Evolutionary conservation across 1,284 basidiomycete genomes (phyloP), one percentile per base, ranked within the genome.

Genomic region (Apiotrichum brassicae): DNA sequence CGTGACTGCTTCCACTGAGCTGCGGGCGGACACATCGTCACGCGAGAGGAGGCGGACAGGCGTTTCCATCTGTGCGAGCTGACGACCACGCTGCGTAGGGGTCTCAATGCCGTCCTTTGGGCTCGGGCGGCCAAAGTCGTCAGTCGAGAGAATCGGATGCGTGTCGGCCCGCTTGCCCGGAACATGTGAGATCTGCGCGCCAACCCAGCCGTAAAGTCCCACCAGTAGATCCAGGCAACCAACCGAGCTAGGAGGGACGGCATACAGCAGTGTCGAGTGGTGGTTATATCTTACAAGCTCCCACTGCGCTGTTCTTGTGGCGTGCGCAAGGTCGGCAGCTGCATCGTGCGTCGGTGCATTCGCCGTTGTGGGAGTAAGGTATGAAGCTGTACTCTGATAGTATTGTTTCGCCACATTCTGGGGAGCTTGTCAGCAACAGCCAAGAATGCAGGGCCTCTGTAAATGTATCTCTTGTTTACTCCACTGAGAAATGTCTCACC

Each of bases 261-360:
- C 63, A 51, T 68, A 70, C 3, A 74, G 61, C 25, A 72, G 46
- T 2, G 65, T 65, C 20, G 71, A 73, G 46, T 74, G 71, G 47
- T 70, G 64, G 22, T 62, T 65, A 49, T 70, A 73, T 26, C 68
- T 48, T 6, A 61, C 54, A 7, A 73, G 53, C 38, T 72, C 69
- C 55, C 66, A 72, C 50, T 70, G 64, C 4, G 72, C 66, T 24
- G 60, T 49, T 16, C 68, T 51, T 5, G 64, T 49, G 0, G 66
- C 60, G 56, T 72, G 70, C 28, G 62, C 64, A n/a, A 56, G 48
- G 43, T 70, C 69, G 3, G 49, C 35, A 1, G 60, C 45, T 6
- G 58, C 19, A 1, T 48, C 36, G 0, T 46, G 18, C 3, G 45
- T 14, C 35, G 41, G 12, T 11, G 24, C 13, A 34, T 20, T 22